Conservation (phyloP, 2,329 filamentous ascomycete genomes). For the Fusarium hostae region DNA sequence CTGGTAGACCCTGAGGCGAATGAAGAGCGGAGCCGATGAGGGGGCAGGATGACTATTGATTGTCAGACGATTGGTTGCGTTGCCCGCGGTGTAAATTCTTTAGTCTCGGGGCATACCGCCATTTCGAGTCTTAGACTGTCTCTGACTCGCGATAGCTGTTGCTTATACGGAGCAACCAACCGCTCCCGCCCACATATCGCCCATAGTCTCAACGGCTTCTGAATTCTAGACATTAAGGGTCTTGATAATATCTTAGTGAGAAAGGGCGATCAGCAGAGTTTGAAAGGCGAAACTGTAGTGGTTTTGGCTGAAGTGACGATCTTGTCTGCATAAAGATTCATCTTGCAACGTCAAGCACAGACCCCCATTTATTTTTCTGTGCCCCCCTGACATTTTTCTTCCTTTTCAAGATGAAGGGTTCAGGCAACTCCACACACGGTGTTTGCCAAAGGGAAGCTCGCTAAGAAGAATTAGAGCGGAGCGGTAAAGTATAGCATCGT, state of each 20-base stretch:
- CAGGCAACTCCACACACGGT: background rate
- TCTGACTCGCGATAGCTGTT: background rate
- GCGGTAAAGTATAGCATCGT: background rate
- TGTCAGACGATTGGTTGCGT: conserved; percentile 16
- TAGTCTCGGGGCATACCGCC: conserved; percentile 26
- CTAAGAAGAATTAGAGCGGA: background rate
- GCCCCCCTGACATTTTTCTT: background rate
- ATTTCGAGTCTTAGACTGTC: conserved; percentile 13
- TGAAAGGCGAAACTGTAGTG: background rate
- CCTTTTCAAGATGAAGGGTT: background rate
- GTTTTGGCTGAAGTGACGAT: background rate
- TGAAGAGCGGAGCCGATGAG: conserved; percentile 7
- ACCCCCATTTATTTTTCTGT: background rate
- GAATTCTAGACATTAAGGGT: background rate
- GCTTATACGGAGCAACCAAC: background rate
- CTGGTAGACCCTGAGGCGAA: background rate
- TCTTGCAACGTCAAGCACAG: background rate
- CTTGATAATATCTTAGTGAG: background rate
- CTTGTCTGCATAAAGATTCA: background rate
- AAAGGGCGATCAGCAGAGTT: background rate
- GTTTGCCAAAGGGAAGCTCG: background rate
- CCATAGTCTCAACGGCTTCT: background rate
- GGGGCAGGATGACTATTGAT: conserved; percentile 25
- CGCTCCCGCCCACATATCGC: background rate
- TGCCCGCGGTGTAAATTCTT: background rate